phyloP scores from a whole-genome alignment of 805 yeast genomes.

The Sugiyamaella smithiae region DNA sequence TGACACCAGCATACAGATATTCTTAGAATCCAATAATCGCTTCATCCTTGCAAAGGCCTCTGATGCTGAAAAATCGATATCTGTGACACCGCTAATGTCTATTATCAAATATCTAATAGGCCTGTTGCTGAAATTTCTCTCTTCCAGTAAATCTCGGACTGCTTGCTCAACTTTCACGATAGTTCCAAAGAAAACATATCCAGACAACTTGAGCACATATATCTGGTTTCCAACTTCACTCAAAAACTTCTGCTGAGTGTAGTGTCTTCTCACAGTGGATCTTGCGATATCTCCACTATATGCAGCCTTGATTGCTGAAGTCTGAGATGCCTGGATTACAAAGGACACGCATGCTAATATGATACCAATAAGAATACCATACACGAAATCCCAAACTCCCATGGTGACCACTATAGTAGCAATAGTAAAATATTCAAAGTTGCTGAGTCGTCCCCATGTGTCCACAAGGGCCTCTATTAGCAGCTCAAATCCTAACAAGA shows the following conservation, averaged over 20 bases:
- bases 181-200: conserved; percentile 91
- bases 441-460: conserved; percentile 70
- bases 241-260: conserved; percentile 81
- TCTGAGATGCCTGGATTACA: conserved; percentile 85
- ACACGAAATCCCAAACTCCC: conserved; percentile 95
- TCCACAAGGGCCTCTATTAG: conserved; percentile 83
- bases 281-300: conserved; percentile 86
- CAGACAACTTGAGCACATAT: conserved; percentile 80
- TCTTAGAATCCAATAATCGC: conserved; percentile 66
- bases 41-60: conserved; percentile 89
- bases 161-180: conserved; percentile 85
- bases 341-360: conserved; percentile 91
- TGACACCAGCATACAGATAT: conserved; percentile 70
- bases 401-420: conserved; percentile 83
- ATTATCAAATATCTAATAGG: conserved; percentile 79
- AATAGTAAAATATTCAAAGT: conserved; percentile 81
- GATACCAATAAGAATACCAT: conserved; percentile 88
- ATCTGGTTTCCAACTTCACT: conserved; percentile 87
- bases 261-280: conserved; percentile 89
- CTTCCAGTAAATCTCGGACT: conserved; percentile 63
- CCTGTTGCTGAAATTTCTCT: conserved; percentile 40
- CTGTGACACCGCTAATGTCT: conserved; percentile 77
- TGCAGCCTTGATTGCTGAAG: conserved; percentile 75
- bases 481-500: conserved; percentile 85
- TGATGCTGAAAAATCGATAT: conserved; percentile 91